A percentile compares a stretch with the other conserved stretches of the same genome.
Conservation (phyloP, 129 eudicot genomes). For the Gnaphalium uliginosum region DNA sequence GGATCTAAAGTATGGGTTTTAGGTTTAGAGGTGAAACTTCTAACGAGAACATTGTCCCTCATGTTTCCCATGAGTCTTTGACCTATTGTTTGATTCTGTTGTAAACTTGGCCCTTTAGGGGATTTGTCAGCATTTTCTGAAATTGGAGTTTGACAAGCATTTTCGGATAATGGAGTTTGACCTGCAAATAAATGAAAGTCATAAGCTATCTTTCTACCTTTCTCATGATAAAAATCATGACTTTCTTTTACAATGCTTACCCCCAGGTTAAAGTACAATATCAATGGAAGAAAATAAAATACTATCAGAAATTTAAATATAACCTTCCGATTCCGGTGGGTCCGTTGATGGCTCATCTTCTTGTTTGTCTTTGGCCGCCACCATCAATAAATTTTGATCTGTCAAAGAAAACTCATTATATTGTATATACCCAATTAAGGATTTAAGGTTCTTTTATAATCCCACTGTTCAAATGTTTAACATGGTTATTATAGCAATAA, state of each 20-base stretch:
- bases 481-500: neutral
- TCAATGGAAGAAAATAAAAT: neutral
- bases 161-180: constrained; percentile 13
- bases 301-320: neutral
- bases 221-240: constrained; percentile 13
- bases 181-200: constrained; percentile 41
- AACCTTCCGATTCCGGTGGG: constrained; percentile 61
- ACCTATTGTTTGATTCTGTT: constrained; percentile 76
- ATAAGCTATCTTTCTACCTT: neutral
- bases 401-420: constrained; percentile 18
- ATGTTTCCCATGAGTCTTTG: constrained; percentile 93
- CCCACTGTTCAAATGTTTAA: neutral
- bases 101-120: constrained; percentile 45
- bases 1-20: constrained; percentile 51
- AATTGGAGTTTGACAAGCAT: constrained; percentile 39
- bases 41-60: constrained; percentile 63
- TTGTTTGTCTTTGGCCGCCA: constrained; percentile 37
- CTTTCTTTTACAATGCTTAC: neutral
- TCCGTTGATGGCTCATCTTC: constrained; percentile 38
- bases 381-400: constrained; percentile 34
- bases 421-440: neutral
- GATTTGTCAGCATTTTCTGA: constrained; percentile 43
- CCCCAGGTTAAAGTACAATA: constrained; percentile 9
- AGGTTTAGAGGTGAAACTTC: constrained; percentile 78
- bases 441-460: neutral